Evolutionary conservation across 805 yeast species (phyloP).

Genomic region (Wickerhamiella kurtzmanii): DNA sequence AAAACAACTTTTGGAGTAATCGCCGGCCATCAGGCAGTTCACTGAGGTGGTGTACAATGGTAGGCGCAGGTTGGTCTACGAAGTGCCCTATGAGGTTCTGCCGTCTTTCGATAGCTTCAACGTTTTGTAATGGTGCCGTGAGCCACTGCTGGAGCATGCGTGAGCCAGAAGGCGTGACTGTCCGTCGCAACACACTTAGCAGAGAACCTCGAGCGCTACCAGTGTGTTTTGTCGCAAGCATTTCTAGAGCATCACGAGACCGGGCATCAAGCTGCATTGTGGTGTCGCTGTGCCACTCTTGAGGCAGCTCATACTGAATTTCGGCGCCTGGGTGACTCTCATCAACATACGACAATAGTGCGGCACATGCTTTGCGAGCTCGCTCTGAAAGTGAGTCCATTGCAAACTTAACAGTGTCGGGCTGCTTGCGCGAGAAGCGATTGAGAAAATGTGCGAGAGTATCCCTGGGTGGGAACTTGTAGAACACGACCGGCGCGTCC

Average conservation of each 20-base stretch:
- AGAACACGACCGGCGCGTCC: constrained; percentile 16
- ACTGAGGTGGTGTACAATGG: constrained; percentile 46
- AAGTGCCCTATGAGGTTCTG: constrained; percentile 40
- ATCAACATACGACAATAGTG: constrained; percentile 51
- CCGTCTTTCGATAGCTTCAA: constrained; percentile 41
- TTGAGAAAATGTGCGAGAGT: constrained; percentile 27
- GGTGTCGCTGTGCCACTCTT: constrained; percentile 36
- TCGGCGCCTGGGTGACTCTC: constrained; percentile 59
- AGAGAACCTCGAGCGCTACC: constrained; percentile 41
- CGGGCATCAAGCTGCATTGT: constrained; percentile 63
- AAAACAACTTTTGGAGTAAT: constrained; percentile 25
- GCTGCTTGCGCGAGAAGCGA: constrained; percentile 29
- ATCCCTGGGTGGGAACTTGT: constrained; percentile 30
- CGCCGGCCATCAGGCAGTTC: constrained; percentile 34
- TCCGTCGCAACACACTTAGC: constrained; percentile 52
- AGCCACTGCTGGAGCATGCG: constrained; percentile 72
- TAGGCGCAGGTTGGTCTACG: constrained; percentile 28
- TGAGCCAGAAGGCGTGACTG: constrained; percentile 72
- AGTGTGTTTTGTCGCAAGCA: constrained; percentile 40
- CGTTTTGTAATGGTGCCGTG: constrained; percentile 58
- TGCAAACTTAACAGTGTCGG: constrained; percentile 10
- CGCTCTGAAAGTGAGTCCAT: constrained; percentile 15
- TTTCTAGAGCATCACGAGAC: constrained; percentile 36
- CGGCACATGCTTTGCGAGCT: constrained; percentile 49
- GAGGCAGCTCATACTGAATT: constrained; percentile 55